A percentile compares a stretch with the other conserved stretches of the same genome.
These are phyloP conservation scores for Colletotrichum tanaceti DNA, from an alignment of 2,329 filamentous ascomycete species.

Conservation along the genomic window DNA sequence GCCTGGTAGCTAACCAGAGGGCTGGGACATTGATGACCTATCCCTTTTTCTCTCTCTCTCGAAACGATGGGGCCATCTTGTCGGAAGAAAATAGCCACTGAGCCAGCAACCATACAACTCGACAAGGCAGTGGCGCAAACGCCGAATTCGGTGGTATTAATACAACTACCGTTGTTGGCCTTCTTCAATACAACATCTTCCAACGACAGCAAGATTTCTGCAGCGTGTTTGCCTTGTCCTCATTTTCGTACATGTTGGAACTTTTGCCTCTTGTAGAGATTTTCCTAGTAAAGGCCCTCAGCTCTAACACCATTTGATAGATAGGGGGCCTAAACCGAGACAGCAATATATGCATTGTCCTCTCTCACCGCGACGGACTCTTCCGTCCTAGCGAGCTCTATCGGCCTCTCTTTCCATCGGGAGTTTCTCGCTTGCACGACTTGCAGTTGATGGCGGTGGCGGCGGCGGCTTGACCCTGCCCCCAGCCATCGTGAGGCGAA, in stretches of 20 bases:
- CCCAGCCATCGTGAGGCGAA: constrained; percentile 57
- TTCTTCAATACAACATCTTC: constrained; percentile 70
- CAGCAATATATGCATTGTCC: constrained; percentile 67
- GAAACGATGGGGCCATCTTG: constrained; percentile 72
- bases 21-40: too few species aligned
- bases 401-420: constrained; percentile 45
- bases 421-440: too few species aligned
- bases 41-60: constrained; percentile 39
- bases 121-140: constrained; percentile 63
- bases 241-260: constrained; percentile 68
- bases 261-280: constrained; percentile 69
- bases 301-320: constrained; percentile 70
- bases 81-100: constrained; percentile 63
- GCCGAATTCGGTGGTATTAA: constrained; percentile 76
- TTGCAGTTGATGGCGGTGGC: constrained; percentile 46
- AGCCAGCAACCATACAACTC: too few species aligned
- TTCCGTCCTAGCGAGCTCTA: constrained; percentile 50
- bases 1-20: constrained; percentile 44
- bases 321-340: constrained; percentile 64
- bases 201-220: constrained; percentile 72
- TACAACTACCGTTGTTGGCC: constrained; percentile 73
- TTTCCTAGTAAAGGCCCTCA: constrained; percentile 67
- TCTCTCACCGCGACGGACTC: constrained; percentile 70
- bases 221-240: constrained; percentile 71
- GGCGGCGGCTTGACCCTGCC: constrained; percentile 53